These are phyloP conservation scores for Entelexis sorbosivorans DNA, from an alignment of 1,139 yeast species.

Conservation along the genomic window DNA sequence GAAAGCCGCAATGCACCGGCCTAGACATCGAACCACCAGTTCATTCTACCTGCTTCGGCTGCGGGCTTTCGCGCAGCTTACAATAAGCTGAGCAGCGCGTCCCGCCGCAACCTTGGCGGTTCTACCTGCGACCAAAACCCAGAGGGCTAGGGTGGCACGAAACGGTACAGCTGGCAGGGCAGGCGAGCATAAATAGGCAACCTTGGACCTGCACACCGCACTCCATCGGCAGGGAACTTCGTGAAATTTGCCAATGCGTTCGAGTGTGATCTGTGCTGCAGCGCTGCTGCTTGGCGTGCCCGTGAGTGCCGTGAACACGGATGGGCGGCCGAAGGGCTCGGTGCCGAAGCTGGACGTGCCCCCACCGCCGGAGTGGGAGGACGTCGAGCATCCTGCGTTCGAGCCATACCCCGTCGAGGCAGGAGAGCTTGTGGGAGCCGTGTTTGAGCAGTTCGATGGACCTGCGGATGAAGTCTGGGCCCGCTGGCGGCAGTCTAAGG, in stretches of 20 bases:
- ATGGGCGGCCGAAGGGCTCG: conserved; percentile 12
- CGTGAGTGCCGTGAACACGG: conserved; percentile 25
- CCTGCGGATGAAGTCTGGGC: conserved; percentile 29
- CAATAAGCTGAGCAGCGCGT: too few species aligned
- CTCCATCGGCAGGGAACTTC: not conserved
- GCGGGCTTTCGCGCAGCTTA: too few species aligned
- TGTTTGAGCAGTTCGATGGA: conserved; percentile 59
- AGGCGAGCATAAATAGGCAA: conserved; percentile 2
- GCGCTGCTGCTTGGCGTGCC: conserved; percentile 14
- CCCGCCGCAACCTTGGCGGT: too few species aligned
- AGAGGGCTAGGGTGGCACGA: conserved; percentile 5
- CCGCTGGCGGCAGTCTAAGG: conserved; percentile 40
- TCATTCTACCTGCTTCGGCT: too few species aligned
- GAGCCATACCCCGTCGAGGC: conserved; percentile 22
- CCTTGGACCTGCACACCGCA: not conserved
- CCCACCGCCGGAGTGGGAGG: conserved; percentile 17
- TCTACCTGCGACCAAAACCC: not conserved
- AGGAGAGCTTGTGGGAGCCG: conserved; percentile 28
- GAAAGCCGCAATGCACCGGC: too few species aligned
- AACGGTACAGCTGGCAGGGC: conserved; percentile 1
- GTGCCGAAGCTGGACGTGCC: conserved; percentile 18
- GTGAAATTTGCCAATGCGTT: not conserved
- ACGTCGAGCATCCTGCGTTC: conserved; percentile 27
- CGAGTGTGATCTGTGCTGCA: conserved; percentile 2
- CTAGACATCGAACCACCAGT: too few species aligned